Percentiles rank a stretch among this genome's conserved stretches.
These are phyloP conservation scores for Spathaspora sp. DNA, from an alignment of 805 yeast genomes.

Conservation along the genomic window DNA sequence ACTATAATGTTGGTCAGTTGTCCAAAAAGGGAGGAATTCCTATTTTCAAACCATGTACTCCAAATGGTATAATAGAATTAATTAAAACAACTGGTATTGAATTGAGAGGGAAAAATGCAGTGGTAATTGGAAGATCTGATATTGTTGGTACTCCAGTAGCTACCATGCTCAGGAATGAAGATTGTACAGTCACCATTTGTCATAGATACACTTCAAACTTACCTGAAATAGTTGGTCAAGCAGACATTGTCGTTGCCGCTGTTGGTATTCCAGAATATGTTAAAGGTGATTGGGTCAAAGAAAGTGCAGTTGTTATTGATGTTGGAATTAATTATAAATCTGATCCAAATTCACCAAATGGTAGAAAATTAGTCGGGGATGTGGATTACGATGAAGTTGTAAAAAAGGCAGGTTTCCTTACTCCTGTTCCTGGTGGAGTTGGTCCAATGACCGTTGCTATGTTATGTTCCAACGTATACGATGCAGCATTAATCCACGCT, in stretches of 20 bases:
- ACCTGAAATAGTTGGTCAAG: slow-evolving; percentile 49
- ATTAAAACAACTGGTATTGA: slow-evolving; percentile 65
- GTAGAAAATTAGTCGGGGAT: slow-evolving; percentile 88
- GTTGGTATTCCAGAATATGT: slow-evolving; percentile 84
- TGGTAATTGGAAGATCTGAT: slow-evolving; percentile 92
- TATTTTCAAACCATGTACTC: slow-evolving; percentile 88
- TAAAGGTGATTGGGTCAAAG: slow-evolving; percentile 84
- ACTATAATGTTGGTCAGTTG: slow-evolving; percentile 84
- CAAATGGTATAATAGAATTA: slow-evolving; percentile 84
- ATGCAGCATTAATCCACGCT: slow-evolving; percentile 67
- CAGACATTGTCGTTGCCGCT: slow-evolving; percentile 90
- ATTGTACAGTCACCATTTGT: slow-evolving; percentile 83
- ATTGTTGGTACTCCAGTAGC: slow-evolving; percentile 96
- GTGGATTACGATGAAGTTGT: slow-evolving; percentile 75
- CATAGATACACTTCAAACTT: slow-evolving; percentile 63
- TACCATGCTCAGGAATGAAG: slow-evolving; percentile 69
- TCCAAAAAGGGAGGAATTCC: slow-evolving; percentile 85
- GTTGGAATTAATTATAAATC: slow-evolving; percentile 92
- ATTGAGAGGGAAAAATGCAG: slow-evolving; percentile 78
- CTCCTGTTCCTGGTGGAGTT: slow-evolving; percentile 99
- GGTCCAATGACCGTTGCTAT: slow-evolving; percentile 99
- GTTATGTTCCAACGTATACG: slow-evolving; percentile 79
- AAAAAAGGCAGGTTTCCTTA: slow-evolving; percentile 62
- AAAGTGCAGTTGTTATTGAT: slow-evolving; percentile 82
- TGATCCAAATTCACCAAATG: slow-evolving; percentile 71